A percentile compares a stretch with the other conserved stretches of the same genome.
Conservation (phyloP, 768 basidiomycete species). For the Boletus tomentosulus region DNA sequence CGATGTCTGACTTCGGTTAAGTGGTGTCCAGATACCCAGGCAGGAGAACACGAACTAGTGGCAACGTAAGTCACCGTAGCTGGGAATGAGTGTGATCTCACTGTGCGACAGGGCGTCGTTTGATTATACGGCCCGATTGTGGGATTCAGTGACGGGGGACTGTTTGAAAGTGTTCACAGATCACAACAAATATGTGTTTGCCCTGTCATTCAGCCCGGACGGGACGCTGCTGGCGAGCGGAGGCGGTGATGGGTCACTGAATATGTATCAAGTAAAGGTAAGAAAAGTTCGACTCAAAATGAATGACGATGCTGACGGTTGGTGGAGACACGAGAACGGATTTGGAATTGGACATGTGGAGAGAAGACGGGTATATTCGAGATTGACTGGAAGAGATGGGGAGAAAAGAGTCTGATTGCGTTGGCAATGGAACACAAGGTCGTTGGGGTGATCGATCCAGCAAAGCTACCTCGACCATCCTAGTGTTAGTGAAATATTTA, state of each 20-base stretch:
- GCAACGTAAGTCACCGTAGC: constrained; percentile 56
- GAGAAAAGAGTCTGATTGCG: constrained; percentile 55
- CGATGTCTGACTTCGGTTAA: constrained; percentile 60
- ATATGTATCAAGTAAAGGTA: constrained; percentile 69
- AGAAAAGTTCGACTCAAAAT: constrained; percentile 30
- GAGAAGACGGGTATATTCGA: constrained; percentile 69
- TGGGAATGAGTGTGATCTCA: constrained; percentile 1
- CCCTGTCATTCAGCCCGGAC: constrained; percentile 70
- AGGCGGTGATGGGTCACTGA: constrained; percentile 72
- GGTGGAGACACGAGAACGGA: constrained; percentile 41
- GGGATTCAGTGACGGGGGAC: constrained; percentile 76
- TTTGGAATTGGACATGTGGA: constrained; percentile 64
- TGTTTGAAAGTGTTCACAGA: constrained; percentile 71
- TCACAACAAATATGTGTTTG: constrained; percentile 69
- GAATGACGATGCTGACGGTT: constrained; percentile 6
- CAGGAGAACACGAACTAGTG: constrained; percentile 54
- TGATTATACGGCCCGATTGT: constrained; percentile 74
- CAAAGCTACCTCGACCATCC: constrained; percentile 28
- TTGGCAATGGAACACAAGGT: constrained; percentile 63
- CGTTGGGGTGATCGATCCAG: constrained; percentile 65
- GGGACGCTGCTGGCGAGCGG: constrained; percentile 73
- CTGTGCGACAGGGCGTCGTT: constrained; percentile 59
- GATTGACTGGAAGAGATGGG: constrained; percentile 66
- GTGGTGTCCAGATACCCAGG: constrained; percentile 60
- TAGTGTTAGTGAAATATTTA: background rate